Conservation (phyloP, 2,329 filamentous ascomycete species). For the Colletotrichum sp. region DNA sequence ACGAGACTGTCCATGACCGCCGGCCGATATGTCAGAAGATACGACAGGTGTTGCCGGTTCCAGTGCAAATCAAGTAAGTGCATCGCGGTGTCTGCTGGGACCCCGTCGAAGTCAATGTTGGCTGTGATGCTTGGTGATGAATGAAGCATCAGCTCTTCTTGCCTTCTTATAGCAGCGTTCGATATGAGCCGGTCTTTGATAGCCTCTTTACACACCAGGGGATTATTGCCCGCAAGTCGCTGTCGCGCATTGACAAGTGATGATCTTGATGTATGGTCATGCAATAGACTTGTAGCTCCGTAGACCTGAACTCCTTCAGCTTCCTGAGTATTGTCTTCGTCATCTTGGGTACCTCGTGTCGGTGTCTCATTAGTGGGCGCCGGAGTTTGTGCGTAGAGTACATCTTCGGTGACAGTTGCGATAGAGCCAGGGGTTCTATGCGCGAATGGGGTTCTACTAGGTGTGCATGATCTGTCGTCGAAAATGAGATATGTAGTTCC, state of each 20-base stretch:
- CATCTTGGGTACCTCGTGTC: background rate
- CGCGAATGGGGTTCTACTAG: background rate
- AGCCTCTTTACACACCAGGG: background rate
- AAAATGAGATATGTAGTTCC: background rate
- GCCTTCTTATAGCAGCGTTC: background rate
- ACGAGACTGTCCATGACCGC: constrained; percentile 42
- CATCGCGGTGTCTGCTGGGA: constrained; percentile 35
- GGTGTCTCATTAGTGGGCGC: background rate
- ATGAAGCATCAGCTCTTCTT: background rate
- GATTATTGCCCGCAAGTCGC: background rate
- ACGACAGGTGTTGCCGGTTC: constrained; percentile 40
- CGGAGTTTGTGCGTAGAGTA: background rate
- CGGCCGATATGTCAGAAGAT: constrained; percentile 42
- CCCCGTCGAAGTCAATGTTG: constrained; percentile 22
- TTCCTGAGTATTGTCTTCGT: background rate
- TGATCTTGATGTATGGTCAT: background rate
- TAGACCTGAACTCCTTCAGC: background rate
- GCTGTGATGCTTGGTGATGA: background rate
- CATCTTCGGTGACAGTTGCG: background rate
- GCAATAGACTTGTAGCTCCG: background rate
- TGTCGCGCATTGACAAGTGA: background rate
- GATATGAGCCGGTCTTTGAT: background rate
- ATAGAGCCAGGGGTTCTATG: background rate
- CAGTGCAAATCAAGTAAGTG: constrained; percentile 43
- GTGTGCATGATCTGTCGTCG: background rate